Evolutionary conservation across 495 filamentous ascomycete species (phyloP), one percentile per base, ranked within the genome.

Genomic region (Podospora pseudocomata): DNA sequence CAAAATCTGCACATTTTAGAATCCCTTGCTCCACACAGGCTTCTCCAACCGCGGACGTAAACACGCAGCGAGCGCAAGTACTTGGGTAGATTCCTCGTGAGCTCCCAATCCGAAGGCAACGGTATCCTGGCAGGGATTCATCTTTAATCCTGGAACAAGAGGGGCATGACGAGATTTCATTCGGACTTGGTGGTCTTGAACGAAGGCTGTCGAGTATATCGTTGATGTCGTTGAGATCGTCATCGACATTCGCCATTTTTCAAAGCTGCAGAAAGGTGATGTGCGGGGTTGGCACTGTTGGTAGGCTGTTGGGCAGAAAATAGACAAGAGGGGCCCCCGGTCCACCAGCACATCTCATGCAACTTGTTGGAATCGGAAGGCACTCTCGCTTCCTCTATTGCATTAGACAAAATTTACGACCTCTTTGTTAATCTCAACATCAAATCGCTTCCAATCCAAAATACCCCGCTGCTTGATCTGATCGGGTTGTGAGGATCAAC

Each of bases 401-500:
- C 15, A 49, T 13, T 13, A 13, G 7, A 2, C 9, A 26, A 4
- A 11, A 9, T 19, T 20, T 58, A 9, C 65, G 54, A 58, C n/a
- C 69, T 68, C 63, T 49, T 64, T 5, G 67, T 71, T 20, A 71
- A 30, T 30, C 64, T 26, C 59, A 71, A 30, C 63, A 67, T 68
- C 32, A 68, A 53, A 11, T 69, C 64, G 4, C 39, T 63, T 53
- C 44, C 67, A 18, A 66, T 16, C 64, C 70, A 71, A 49, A 71
- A 68, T 15, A 60, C 54, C 16, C 63, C 67, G 39, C 64, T 68
- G 23, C 23, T 44, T 6, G 39, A 23, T 66, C 63, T 60, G 9
- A 72, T 82, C 60, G 84, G 83, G 34, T 74, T 76, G 56, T 72
- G 73, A 3, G 83, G 83, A 68, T 82, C 76, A 62, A 79, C 73